These are phyloP conservation scores for Trichoderma asperellum DNA, from an alignment of 2,329 filamentous ascomycete genomes.

Conservation along the genomic window DNA sequence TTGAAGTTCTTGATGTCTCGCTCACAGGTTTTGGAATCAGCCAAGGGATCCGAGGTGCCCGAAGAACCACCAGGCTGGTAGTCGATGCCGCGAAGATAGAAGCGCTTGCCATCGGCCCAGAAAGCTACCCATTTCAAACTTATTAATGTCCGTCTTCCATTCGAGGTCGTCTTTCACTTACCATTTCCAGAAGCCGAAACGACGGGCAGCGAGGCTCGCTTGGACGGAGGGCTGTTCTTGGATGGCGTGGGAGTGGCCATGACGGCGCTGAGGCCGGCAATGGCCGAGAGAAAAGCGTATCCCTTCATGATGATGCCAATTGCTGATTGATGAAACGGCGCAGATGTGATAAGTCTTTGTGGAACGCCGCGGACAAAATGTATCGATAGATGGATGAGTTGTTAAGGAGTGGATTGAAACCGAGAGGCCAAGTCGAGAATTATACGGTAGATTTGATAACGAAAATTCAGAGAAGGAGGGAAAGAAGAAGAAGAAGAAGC, in stretches of 20 bases:
- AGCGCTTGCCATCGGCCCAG: slow-evolving; percentile 56
- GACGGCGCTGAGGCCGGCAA: slow-evolving; percentile 52
- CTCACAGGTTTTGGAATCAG: slow-evolving; percentile 69
- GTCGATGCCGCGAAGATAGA: slow-evolving; percentile 64
- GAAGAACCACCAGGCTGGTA: slow-evolving; percentile 66
- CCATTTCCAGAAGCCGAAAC: slow-evolving; percentile 62
- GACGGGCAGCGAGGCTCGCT: slow-evolving; percentile 54
- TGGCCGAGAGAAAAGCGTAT: slow-evolving; percentile 50
- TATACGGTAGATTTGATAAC: slow-evolving; percentile 18
- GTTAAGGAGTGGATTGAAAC: slow-evolving; percentile 18
- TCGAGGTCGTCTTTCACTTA: slow-evolving; percentile 38
- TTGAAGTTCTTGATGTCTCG: slow-evolving; percentile 83
- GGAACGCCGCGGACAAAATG: background rate
- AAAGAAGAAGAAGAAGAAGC: slow-evolving; percentile 18
- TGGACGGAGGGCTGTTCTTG: slow-evolving; percentile 51
- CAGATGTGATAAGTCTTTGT: background rate
- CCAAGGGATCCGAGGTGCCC: slow-evolving; percentile 70
- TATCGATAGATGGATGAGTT: slow-evolving; percentile 26
- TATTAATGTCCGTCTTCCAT: background rate
- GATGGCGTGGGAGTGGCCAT: slow-evolving; percentile 56
- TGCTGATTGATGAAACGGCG: slow-evolving; percentile 29
- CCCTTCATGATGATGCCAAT: slow-evolving; percentile 52
- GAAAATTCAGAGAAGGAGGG: slow-evolving; percentile 29
- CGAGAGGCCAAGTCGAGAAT: slow-evolving; percentile 13
- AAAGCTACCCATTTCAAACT: slow-evolving; percentile 50